A percentile compares a stretch with the other conserved stretches of the same genome.
Evolutionary conservation across 2,329 filamentous ascomycete genomes (phyloP).

Genomic region (Dothideomycetes sp.): DNA sequence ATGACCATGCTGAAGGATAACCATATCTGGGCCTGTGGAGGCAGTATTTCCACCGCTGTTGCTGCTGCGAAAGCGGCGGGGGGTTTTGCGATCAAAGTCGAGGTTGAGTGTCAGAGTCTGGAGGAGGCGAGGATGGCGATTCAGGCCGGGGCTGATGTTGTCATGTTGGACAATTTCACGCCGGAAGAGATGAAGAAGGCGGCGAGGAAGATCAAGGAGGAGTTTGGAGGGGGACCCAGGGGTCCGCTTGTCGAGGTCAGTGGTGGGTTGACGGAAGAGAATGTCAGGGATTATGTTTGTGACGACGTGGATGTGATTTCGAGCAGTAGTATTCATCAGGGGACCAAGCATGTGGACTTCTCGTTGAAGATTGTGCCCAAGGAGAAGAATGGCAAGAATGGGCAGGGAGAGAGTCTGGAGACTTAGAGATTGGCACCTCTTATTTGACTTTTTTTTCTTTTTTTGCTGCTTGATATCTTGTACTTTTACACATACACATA

Average conservation of each 20-base stretch:
- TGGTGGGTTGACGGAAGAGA: conserved; percentile 76
- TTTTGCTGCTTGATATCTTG: too few relatives aligned
- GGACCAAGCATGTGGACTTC: conserved; percentile 87
- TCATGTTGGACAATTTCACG: conserved; percentile 96
- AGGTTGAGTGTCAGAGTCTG: conserved; percentile 88
- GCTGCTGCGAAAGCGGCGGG: conserved; percentile 71
- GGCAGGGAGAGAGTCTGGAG: conserved; percentile 9
- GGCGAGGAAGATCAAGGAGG: conserved; percentile 65
- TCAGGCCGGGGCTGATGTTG: conserved; percentile 79
- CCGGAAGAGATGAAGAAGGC: conserved; percentile 67
- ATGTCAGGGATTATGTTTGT: conserved; percentile 71
- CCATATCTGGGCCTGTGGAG: conserved; percentile 82
- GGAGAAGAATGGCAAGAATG: conserved; percentile 16
- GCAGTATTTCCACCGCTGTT: conserved; percentile 77
- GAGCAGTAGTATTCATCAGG: conserved; percentile 94
- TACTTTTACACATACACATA: not conserved
- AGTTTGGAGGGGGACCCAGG: conserved; percentile 58
- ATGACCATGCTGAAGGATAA: conserved; percentile 99
- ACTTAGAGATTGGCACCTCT: too few relatives aligned
- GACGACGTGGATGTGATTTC: conserved; percentile 89
- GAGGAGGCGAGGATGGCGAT: conserved; percentile 87
- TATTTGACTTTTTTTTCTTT: too few relatives aligned
- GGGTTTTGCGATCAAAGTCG: conserved; percentile 87
- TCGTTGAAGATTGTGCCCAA: conserved; percentile 73
- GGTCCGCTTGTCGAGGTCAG: conserved; percentile 84